Base-by-base conservation (phyloP, 2,329 filamentous ascomycete species). In the Davidsoniella eucalypti region DNA sequence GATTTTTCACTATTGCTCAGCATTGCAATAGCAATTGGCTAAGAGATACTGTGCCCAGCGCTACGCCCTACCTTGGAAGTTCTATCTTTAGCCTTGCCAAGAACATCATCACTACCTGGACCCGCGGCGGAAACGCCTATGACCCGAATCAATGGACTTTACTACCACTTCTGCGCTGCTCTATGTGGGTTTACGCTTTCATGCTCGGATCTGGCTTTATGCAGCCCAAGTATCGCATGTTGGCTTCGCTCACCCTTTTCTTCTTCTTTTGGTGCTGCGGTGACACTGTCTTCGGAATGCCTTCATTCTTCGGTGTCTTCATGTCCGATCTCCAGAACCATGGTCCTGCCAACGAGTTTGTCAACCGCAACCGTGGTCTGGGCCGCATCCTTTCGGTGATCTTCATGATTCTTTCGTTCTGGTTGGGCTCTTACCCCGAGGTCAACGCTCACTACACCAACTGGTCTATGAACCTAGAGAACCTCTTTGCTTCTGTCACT, bases 251-350 rank as follows among this genome's bases (percentile, higher is more conserved):
- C 50, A 60, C 63, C 14, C 61, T 76, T 50, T 73, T 69, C n/a
- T 75, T 70, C 56, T 71, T 67, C 55, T 73, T 66, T 59, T 65
- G 67, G 52, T 61, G 57, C 17, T 62, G 63, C 21, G 54, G 54
- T 6, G 60, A 64, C 37, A 55, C 65, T 26, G 63, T 63, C 36
- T 75, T 74, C 53, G 70, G 72, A 45, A 71, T 75, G 62, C 77
- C 77, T 60, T 73, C 79, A 58, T 75, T 78, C 61, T 72, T 72
- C 52, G 78, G 78, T 54, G 75, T 76, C 57, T 73, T 80, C 58
- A 66, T 82, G 26, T 72, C 75, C 29, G 77, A 81, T 56, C 57
- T 80, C 37, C 71, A 75, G 54, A 71, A 74, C 58, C 63, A 69
- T 55, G 66, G 66, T 40, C 62, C 67, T 1, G 69, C 71, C 55